Evolutionary conservation across 2,329 filamentous ascomycete species (phyloP), one percentile per base, ranked within the genome.

Genomic region (Metarhizium robertsii): DNA sequence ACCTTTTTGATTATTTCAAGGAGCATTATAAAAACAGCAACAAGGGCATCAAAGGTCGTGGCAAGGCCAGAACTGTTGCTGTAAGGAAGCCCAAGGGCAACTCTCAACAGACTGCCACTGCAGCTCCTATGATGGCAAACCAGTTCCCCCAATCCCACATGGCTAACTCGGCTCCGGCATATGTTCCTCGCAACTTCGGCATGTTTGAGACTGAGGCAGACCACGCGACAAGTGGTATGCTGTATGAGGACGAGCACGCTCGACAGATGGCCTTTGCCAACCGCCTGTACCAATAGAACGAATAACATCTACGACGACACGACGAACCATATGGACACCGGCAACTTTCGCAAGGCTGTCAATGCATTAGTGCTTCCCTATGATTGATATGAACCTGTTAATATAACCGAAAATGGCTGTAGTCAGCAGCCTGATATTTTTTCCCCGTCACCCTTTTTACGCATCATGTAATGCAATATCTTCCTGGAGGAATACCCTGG

Each of bases 21-120:
- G 79, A 79, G 0, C 78, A 96, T n/a, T 96, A 96, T 79, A 96
- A 95, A 76, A 95, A 97, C 73, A 92, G 88, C 73, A 97, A 97
- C 79, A 96, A 96, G 71, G 94, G 94, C 1, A 96, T 97, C 76
- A 97, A 96, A 72, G 94, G 94, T 11, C 85, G 94, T 49, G 94
- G 94, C 47, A 94, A 92, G 67, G 88, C 92, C 62, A 79, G 90
- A 55, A 84, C 84, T 56, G 86, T 91, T 54, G 65, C 66, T 8
- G 65, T 64, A 20, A 61, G 65, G 30, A 69, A 69, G 57, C 58
- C 59, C 25, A 71, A 67, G 61, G 60, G 55, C 10, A 60, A 60
- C 42, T 55, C 61, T 20, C 57, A 62, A 6, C 34, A 47, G 29
- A 45, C 34, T 6, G 61, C 65, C 40, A 57, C 62, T 53, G 63